Percentiles rank a stretch among this genome's conserved stretches.
Evolutionary conservation across 2,329 filamentous ascomycete genomes (phyloP).

Genomic region (Arthroderma sp.): DNA sequence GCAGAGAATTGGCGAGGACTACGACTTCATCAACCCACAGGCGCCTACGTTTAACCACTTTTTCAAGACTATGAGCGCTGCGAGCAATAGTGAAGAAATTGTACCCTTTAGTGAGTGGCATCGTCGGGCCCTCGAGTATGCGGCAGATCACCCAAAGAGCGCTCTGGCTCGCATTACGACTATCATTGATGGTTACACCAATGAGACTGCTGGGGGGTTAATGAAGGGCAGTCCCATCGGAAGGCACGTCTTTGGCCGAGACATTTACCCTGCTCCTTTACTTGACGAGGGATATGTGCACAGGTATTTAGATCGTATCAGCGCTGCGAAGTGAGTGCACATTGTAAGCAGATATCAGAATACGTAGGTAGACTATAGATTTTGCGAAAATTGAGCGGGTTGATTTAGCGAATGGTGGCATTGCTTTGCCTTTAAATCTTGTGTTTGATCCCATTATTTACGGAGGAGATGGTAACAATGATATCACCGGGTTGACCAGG

Average conservation of each 20-base stretch:
- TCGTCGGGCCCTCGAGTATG: not conserved
- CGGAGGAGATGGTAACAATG: too few relatives aligned
- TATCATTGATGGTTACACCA: not conserved
- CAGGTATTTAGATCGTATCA: not conserved
- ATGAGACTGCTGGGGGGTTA: not conserved
- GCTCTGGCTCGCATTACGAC: slow-evolving; percentile 1
- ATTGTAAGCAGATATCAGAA: not conserved
- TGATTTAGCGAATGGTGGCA: too few relatives aligned
- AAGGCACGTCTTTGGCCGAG: not conserved
- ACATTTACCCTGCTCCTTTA: not conserved
- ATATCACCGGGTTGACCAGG: too few relatives aligned
- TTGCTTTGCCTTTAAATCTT: too few relatives aligned
- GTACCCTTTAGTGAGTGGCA: not conserved
- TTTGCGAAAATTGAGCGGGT: too few relatives aligned
- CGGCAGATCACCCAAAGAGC: not conserved
- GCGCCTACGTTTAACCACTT: not conserved
- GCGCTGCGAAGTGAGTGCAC: not conserved
- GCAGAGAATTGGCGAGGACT: not conserved
- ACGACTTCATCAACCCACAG: not conserved
- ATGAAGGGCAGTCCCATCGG: slow-evolving; percentile 1
- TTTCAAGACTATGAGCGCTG: not conserved
- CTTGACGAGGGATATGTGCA: not conserved
- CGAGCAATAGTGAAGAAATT: not conserved
- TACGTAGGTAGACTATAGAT: too few relatives aligned
- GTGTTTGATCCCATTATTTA: too few relatives aligned